phyloP scores from a whole-genome alignment of 164 flowering plant species.

The grape (Vitis vinifera) region DNA sequence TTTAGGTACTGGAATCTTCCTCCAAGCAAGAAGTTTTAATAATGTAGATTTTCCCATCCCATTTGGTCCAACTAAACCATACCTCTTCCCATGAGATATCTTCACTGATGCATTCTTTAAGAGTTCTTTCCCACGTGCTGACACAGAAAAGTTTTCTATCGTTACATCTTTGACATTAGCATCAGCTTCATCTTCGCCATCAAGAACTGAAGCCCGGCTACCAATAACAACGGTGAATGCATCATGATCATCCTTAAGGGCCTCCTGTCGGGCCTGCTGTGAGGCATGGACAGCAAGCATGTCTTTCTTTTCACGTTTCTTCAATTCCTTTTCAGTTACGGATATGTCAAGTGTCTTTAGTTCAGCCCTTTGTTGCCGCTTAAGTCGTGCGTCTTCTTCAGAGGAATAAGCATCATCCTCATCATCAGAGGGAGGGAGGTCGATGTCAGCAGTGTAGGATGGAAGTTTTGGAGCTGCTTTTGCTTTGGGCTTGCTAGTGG shows the following conservation, averaged over 20 bases:
- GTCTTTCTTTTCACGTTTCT: constrained; percentile 4
- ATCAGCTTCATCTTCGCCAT: constrained; percentile 64
- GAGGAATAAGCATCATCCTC: constrained; percentile 49
- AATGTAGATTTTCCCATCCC: constrained; percentile 81
- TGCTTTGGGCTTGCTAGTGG: constrained; percentile 35
- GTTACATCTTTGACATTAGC: constrained; percentile 79
- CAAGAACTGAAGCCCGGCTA: constrained; percentile 60
- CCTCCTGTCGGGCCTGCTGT: constrained; percentile 57
- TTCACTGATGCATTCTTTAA: constrained; percentile 62
- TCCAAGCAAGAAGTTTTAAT: constrained; percentile 82
- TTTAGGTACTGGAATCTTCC: constrained; percentile 84
- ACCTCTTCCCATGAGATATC: constrained; percentile 76
- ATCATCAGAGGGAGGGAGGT: constrained; percentile 81
- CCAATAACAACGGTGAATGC: constrained; percentile 82
- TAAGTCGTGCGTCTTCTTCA: constrained; percentile 15
- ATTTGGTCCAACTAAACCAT: constrained; percentile 84
- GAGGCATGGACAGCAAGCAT: constrained; percentile 48
- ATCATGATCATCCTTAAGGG: constrained; percentile 76
- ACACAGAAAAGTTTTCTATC: constrained; percentile 65
- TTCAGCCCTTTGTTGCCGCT: too few species aligned
- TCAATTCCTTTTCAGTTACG: too few species aligned
- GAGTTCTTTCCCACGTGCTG: constrained; percentile 76
- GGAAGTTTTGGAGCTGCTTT: constrained; percentile 36
- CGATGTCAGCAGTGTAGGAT: constrained; percentile 69
- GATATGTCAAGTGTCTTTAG: too few species aligned